phyloP scores from a whole-genome alignment of 768 basidiomycete genomes.

The Cytidiella melzeri region DNA sequence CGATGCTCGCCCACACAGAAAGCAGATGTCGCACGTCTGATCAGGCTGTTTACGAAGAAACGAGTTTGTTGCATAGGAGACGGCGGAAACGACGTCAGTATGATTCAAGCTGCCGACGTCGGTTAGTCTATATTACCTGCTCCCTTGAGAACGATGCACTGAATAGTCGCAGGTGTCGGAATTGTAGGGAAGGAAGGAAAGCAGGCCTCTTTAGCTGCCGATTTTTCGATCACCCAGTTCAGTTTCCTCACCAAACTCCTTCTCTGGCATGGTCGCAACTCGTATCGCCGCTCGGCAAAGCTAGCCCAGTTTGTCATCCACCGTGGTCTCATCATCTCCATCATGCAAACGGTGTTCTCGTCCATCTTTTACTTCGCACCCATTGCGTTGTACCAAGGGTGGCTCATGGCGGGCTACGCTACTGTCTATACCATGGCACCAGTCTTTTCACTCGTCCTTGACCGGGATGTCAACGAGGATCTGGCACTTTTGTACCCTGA shows the following conservation, averaged over 20 bases:
- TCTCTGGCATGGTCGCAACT: constrained; percentile 98
- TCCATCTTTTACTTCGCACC: constrained; percentile 93
- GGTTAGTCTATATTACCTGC: constrained; percentile 48
- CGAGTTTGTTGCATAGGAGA: constrained; percentile 98
- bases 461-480: constrained; percentile 94
- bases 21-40: constrained; percentile 93
- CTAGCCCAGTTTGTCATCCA: constrained; percentile 98
- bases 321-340: constrained; percentile 91
- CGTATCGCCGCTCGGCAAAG: constrained; percentile 96
- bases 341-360: constrained; percentile 97
- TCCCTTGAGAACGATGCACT: constrained; percentile 16
- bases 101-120: constrained; percentile 99
- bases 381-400: constrained; percentile 96
- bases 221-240: constrained; percentile 98
- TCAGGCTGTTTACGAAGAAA: constrained; percentile 86
- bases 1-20: constrained; percentile 99
- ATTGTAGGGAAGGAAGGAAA: constrained; percentile 99
- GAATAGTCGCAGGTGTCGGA: constrained; percentile 62
- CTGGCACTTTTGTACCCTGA: constrained; percentile 94
- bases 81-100: constrained; percentile 98
- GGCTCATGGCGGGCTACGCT: constrained; percentile 96
- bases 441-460: constrained; percentile 94
- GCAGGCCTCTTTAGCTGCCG: constrained; percentile 97
- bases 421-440: constrained; percentile 98
- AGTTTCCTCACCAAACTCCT: constrained; percentile 92